Base-by-base conservation (phyloP, 768 basidiomycete species). In the Cantharellus cinnabarinus region DNA sequence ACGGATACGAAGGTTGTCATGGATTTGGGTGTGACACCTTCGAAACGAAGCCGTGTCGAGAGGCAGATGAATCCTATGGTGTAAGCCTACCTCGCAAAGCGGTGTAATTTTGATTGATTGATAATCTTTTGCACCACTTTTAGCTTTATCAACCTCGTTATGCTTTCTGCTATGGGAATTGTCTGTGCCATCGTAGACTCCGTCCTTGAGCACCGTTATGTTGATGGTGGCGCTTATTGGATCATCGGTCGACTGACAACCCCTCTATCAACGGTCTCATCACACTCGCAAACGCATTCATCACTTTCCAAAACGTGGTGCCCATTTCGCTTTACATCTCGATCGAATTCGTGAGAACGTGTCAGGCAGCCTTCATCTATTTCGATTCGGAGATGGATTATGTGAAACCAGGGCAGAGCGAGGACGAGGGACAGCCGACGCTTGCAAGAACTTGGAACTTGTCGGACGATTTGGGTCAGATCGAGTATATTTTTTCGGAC, bases 11-110 rank as follows among this genome's bases (percentile, higher is more conserved):
- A 90, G 74, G 94, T 98, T 63, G 80, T 97, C 41, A 76, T 93
- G 71, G 98, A 99, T 68, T 85, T 94, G 3, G 94, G 95, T 40
- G 81, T 79, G 4, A 97, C 95, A 3, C 95, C 95, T 0, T 88
- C 84, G 67, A 99, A 99, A 71, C 81, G 91, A 63, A 85, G 85
- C 66, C 85, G 82, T 66, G 93, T 98, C 59, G 95, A 99, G 69
- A 76, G 91, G 60, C 85, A 90, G 71, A 98, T 94, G 86, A 94
- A 98, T 68, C 94, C 94, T n/a, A 89, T 93, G 73, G 95, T 98
- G 83, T 91, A 72, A 59, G 88, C 76, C 4, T 48, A 1, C n/a
- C 14, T 58, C 7, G 39, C 38, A 10, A 14, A 10, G 40, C 10
- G 39, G 56, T 42, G 29, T 7, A 59, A 59, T 50, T 58, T 5